These are phyloP conservation scores for Pisolithus sp. DNA, from an alignment of 768 basidiomycete genomes.

Conservation along the genomic window DNA sequence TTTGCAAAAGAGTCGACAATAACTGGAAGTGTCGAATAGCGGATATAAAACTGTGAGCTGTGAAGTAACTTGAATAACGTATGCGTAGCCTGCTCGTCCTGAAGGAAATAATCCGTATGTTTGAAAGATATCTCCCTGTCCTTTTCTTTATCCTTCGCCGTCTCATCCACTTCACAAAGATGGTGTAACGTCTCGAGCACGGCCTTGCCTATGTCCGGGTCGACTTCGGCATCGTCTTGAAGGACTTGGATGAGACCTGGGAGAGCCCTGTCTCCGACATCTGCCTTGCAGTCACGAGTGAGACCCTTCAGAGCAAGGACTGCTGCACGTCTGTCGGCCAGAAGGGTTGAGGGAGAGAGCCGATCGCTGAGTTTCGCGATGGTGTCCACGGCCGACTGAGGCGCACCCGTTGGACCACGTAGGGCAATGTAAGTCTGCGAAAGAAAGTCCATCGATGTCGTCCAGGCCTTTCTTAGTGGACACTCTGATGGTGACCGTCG, in stretches of 20 bases:
- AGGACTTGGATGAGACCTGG: constrained; percentile 74
- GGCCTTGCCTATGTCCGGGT: constrained; percentile 89
- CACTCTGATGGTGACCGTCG: no score
- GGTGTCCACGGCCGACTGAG: constrained; percentile 79
- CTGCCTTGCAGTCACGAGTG: constrained; percentile 81
- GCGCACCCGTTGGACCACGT: constrained; percentile 74
- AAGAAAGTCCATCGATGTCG: constrained; percentile 65
- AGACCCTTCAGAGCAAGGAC: constrained; percentile 94
- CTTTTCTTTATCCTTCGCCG: constrained; percentile 30
- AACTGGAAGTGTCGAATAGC: constrained; percentile 81
- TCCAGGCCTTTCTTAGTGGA: background rate
- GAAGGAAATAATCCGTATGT: constrained; percentile 77
- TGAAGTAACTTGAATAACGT: constrained; percentile 70
- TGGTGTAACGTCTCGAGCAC: constrained; percentile 82
- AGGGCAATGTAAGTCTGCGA: constrained; percentile 82
- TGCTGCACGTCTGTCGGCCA: constrained; percentile 88
- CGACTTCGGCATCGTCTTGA: constrained; percentile 82
- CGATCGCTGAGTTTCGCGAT: constrained; percentile 85
- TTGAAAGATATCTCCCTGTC: constrained; percentile 62
- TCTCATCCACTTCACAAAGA: constrained; percentile 77
- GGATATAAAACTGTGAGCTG: constrained; percentile 75
- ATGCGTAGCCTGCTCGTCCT: constrained; percentile 65
- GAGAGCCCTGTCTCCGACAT: constrained; percentile 77
- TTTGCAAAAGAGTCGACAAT: constrained; percentile 71
- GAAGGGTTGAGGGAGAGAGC: constrained; percentile 81